Base-by-base conservation (phyloP, 2,329 filamentous ascomycete genomes). In the Pestalotiopsis sp. region DNA sequence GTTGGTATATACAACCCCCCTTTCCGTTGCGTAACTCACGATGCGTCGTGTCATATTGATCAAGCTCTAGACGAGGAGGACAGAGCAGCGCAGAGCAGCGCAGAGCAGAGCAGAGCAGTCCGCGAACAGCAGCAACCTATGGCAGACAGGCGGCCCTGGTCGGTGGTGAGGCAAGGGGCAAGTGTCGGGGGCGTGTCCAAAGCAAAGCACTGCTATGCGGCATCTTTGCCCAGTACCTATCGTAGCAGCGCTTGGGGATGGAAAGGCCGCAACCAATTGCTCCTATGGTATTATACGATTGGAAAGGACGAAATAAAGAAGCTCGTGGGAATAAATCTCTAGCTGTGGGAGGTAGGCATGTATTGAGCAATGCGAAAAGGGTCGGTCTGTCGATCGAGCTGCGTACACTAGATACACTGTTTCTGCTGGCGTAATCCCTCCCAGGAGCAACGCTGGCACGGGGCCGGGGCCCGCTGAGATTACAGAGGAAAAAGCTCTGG, bases 41-140 rank as follows among this genome's bases (percentile, higher is more conserved):
- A 79, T 79, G 56, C 77, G 76, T 74, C 77, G 76, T 72, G 77
- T 78, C 77, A 79, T 79, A 71, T 69, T 77, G 72, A 68, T 68
- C 67, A 68, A 69, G 65, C 68, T 68, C 61, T 20, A 65, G 17
- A 17, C 17, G 12, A 52, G 5, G 45, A 20, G 45, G 45, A 3
- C 45, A 52, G 17, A 2, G 39, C 39, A 17, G 39, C 6, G 17
- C 45, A 52, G 45, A 23, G n/a, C 45, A 52, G 45, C 3, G n/a
- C n/a, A 13, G n/a, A 49, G n/a, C 45, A 49, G 45, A 27, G 31
- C 31, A 36, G 31, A 36, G 31, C 31, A 36, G 31, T 36, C 31
- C 31, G 31, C 31, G 7, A 36, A 36, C 49, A 68, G 45, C 67
- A 27, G 31, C 39, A 45, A 39, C 17, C 57, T 41, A 7, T 12